Evolutionary conservation across 78 protist genomes (phyloP), one percentile per base, ranked within the genome.

Genomic region (Dictyostelium brefeldianum): DNA sequence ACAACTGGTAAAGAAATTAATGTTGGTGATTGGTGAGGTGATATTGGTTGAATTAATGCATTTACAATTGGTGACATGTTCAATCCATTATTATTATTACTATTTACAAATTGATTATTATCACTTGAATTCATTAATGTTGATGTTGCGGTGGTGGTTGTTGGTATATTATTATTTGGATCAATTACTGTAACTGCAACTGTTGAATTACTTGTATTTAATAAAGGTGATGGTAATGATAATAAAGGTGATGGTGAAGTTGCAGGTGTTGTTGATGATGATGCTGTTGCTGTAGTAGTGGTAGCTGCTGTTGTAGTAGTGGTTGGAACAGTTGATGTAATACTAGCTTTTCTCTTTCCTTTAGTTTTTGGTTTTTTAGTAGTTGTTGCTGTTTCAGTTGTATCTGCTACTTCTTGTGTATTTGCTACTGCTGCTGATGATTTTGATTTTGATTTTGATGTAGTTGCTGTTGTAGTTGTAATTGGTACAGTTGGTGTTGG

Each of bases 381-480:
- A 51, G 56, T 51, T 51, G 56, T 8, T 4, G 53, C 53, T 9
- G 10, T 12, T 51, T 51, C 56, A 51, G 56, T 14, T 8, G 56
- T 51, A n/a, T n/a, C 74, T 67, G 22, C 20, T 18, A 10, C 75
- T 15, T 67, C 70, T 22, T 62, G 70, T 22, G 70, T 18, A n/a
- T 36, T 36, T 36, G 43, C 43, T 3, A 36, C 27, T 0, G 41
- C 5, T 0, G 25, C 12, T 31, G 43, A 10, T 67, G 75, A 67
- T 6, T 29, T 31, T 31, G 75, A 67, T 31, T 67, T 67, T 31
- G 75, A 67, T 67, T 67, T 67, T 67, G 75, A 67, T 67, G 67
- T 18, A n/a, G 67, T 7, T 8, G 14, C n/a, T n/a, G 31, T 57
- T 8, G 56, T 14, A 14, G 56, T 51, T 8, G 56, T 51, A 36